These are phyloP conservation scores for Sinapis alba DNA, from an alignment of 441 rosid species.

Conservation along the genomic window DNA sequence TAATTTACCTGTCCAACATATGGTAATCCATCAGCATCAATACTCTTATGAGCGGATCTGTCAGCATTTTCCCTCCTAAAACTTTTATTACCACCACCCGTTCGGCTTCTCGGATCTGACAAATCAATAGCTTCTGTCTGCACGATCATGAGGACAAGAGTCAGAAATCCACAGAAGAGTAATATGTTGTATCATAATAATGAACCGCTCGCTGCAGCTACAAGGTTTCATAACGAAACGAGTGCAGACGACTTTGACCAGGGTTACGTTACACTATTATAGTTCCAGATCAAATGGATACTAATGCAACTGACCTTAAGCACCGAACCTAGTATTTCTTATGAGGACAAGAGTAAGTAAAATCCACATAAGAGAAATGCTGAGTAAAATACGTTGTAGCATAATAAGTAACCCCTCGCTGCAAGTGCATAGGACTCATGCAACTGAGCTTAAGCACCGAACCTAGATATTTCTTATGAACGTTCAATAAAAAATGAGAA, in stretches of 20 bases:
- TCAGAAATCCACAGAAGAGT: not conserved
- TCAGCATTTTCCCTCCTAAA: slow-evolving; percentile 64
- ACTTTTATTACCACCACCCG: slow-evolving; percentile 46
- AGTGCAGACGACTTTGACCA: slow-evolving; percentile 9
- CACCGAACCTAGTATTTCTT: not conserved
- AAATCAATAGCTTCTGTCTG: slow-evolving; percentile 94
- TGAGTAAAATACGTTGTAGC: not conserved
- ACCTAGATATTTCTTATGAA: not conserved
- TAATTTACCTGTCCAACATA: slow-evolving; percentile 82
- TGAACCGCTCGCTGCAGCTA: slow-evolving; percentile 1
- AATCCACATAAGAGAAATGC: not conserved
- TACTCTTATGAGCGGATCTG: slow-evolving; percentile 51
- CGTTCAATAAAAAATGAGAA: not conserved
- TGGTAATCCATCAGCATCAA: slow-evolving; percentile 96
- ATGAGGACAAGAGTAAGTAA: not conserved
- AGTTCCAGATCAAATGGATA: too few species aligned
- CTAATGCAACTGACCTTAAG: slow-evolving; percentile 6
- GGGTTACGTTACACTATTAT: not conserved
- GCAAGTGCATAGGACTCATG: not conserved
- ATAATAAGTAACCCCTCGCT: not conserved
- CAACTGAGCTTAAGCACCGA: slow-evolving; percentile 8
- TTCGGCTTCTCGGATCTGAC: slow-evolving; percentile 57
- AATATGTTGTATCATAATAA: slow-evolving; percentile 6
- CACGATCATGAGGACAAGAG: slow-evolving; percentile 21
- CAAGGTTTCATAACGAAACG: not conserved